Conservation (phyloP, 2,329 filamentous ascomycete species). For the Neopestalotiopsis clavispora region DNA sequence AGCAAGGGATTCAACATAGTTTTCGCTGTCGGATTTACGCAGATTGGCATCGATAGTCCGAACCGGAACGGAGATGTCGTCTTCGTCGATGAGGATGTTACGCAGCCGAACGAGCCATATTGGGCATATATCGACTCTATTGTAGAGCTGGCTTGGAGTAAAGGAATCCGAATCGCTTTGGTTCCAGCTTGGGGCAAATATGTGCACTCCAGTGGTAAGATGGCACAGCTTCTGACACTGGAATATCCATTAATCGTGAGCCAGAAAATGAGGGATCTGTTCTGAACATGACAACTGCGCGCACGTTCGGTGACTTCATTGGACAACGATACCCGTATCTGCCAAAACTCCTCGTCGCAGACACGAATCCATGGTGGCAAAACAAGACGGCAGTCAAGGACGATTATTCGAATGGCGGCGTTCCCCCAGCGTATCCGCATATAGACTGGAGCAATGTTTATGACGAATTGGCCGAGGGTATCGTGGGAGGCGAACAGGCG, state of each 20-base stretch:
- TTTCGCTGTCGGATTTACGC: conserved; percentile 9
- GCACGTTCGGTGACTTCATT: conserved; percentile 27
- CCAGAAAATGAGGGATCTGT: conserved; percentile 13
- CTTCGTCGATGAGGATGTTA: conserved; percentile 15
- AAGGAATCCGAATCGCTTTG: conserved; percentile 11
- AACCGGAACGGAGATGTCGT: conserved; percentile 14
- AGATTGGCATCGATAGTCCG: conserved; percentile 13
- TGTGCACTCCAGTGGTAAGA: conserved; percentile 14
- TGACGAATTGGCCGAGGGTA: conserved; percentile 27
- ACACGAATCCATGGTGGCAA: conserved; percentile 29
- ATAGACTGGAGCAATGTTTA: conserved; percentile 25
- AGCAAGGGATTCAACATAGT: conserved; percentile 15
- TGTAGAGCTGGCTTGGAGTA: conserved; percentile 16
- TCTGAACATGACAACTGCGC: conserved; percentile 12
- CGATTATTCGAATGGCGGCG: conserved; percentile 25
- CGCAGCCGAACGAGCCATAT: conserved; percentile 12
- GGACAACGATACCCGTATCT: conserved; percentile 29
- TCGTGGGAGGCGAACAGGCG: conserved; percentile 19
- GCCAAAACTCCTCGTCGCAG: conserved; percentile 28
- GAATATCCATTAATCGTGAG: not conserved
- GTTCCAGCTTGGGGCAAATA: conserved; percentile 17
- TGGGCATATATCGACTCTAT: conserved; percentile 14
- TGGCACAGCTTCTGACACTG: not conserved
- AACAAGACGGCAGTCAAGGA: conserved; percentile 27
- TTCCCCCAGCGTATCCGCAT: conserved; percentile 19